phyloP scores from a whole-genome alignment of 2,329 filamentous ascomycete genomes.

The Xylariaceae sp. region DNA sequence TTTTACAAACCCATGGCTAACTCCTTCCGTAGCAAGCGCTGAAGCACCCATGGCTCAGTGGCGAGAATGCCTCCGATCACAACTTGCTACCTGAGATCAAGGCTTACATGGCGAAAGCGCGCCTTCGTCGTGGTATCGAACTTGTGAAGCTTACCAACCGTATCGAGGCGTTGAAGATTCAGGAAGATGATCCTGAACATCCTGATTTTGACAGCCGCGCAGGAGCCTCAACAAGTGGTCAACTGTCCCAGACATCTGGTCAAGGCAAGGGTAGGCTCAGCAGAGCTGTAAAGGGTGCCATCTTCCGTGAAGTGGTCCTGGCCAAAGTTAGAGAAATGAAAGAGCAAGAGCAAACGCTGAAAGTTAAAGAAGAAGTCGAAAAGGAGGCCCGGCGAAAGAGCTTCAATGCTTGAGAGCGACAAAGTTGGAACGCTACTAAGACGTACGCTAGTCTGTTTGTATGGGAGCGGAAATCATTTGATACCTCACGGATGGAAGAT shows the following conservation, averaged over 20 bases:
- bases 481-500: too few species aligned
- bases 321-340: constrained; percentile 93
- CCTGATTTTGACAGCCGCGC: constrained; percentile 65
- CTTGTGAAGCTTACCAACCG: constrained; percentile 94
- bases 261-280: constrained; percentile 41
- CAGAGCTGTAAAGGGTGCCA: constrained; percentile 59
- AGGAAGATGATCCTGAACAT: constrained; percentile 78
- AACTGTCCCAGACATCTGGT: constrained; percentile 31
- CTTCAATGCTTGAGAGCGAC: constrained; percentile 26
- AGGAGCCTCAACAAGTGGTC: constrained; percentile 47
- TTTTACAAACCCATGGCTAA: constrained; percentile 2
- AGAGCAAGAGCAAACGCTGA: constrained; percentile 73
- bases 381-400: constrained; percentile 43
- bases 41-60: constrained; percentile 82
- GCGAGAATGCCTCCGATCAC: constrained; percentile 88
- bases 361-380: constrained; percentile 57
- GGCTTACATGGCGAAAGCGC: constrained; percentile 86
- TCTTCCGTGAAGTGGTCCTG: constrained; percentile 91
- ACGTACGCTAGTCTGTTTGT: too few species aligned
- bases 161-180: constrained; percentile 89
- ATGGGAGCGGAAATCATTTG: too few species aligned
- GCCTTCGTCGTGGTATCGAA: constrained; percentile 89
- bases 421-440: too few species aligned
- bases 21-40: constrained; percentile 60
- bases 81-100: constrained; percentile 96